Evolutionary conservation across 306 rosid genomes (phyloP), one percentile per base, ranked within the genome.

Genomic region (Purshia tridentata): DNA sequence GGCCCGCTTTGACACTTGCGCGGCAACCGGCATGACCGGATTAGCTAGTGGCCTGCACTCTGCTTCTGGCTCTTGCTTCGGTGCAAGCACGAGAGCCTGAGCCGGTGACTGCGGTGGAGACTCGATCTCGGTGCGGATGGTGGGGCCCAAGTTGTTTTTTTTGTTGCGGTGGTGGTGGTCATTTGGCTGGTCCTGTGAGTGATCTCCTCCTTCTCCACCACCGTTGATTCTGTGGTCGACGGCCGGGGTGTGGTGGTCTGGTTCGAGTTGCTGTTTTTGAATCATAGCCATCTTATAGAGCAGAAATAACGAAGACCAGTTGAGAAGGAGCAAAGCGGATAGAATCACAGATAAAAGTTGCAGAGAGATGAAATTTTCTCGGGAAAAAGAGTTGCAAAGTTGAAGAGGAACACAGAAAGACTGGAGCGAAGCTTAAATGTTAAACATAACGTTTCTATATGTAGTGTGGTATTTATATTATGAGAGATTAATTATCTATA

Each of bases 41-140:
- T 70, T 80, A 9, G 69, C 81, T 20, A 69, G 80, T 45, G 76
- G 68, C 5, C 81, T n/a, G 44, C 0, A 16, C 44, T 72, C 82
- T 6, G 83, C 51, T 0, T 73, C 86, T 7, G 77, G 88, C 75
- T 91, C 96, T 35, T 78, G 75, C 66, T 92, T 91, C 0, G 81
- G 87, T 5, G 80, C 76, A 3, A 73, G 79, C 29, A 56, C 67
- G 37, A 72, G 67, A 8, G 63, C 35, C 35, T 55, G 44, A 1
- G 68, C 9, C 39, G 53, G 57, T 29, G 19, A 12, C 42, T 0
- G 15, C 4, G 19, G 67, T 29, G 35, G 35, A 29, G 35, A 29
- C 35, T 29, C 35, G 35, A 3, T 29, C 35, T 29, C 35, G 35
- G 35, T 29, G 35, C 35, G 35, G 35, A 1, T 29, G 35, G 35